These are phyloP conservation scores for Grigorovia transvaalensis DNA, from an alignment of 805 yeast species.

Conservation along the genomic window DNA sequence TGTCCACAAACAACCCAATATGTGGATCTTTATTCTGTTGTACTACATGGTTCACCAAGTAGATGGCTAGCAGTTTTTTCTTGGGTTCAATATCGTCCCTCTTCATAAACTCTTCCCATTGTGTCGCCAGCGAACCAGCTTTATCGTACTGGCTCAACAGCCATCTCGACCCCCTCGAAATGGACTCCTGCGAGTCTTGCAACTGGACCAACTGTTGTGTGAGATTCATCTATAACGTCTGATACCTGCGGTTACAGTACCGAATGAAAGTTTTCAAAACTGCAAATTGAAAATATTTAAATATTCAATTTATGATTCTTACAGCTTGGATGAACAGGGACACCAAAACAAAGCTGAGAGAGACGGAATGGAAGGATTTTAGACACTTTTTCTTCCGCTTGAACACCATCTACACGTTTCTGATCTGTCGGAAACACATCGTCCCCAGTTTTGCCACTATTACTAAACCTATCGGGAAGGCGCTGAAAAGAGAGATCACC, in stretches of 20 bases:
- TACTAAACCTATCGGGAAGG: constrained; percentile 41
- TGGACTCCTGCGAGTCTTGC: constrained; percentile 29
- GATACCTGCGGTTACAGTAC: no score
- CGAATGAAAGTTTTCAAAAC: no score
- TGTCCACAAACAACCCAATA: constrained; percentile 21
- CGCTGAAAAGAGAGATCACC: constrained; percentile 35
- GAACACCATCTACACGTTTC: constrained; percentile 52
- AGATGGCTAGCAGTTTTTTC: constrained; percentile 22
- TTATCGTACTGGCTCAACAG: constrained; percentile 21
- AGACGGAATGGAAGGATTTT: constrained; percentile 22
- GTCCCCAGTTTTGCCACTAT: constrained; percentile 46
- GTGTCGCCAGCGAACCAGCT: constrained; percentile 16
- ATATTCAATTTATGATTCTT: not conserved
- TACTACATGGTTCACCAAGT: constrained; percentile 26
- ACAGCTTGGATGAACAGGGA: not conserved
- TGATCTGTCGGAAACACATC: constrained; percentile 50
- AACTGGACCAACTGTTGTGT: constrained; percentile 20
- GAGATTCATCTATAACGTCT: constrained; percentile 15
- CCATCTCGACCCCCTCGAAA: constrained; percentile 27
- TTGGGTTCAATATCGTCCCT: constrained; percentile 19
- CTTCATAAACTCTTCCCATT: constrained; percentile 21
- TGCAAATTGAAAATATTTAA: no score
- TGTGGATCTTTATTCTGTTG: constrained; percentile 26
- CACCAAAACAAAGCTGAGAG: not conserved
- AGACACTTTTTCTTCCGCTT: constrained; percentile 41